phyloP scores from a whole-genome alignment of 169 alveolate species.

The Pseudocohnilembus persalinus region DNA sequence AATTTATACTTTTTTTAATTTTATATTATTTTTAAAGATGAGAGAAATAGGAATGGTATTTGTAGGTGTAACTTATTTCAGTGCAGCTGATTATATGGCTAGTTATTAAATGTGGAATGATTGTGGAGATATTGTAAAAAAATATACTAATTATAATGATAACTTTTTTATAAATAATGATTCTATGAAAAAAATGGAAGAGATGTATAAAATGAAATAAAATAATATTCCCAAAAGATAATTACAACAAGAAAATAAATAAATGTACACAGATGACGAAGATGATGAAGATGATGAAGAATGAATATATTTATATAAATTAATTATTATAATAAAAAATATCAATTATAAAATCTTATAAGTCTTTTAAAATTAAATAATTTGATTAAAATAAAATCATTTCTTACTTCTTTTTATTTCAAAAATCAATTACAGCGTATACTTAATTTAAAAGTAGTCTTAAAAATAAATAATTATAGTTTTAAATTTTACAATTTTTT shows the following conservation, averaged over 20 bases:
- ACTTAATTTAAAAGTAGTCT: not conserved
- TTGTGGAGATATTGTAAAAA: not conserved
- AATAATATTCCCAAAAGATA: not conserved
- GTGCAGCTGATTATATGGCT: not conserved
- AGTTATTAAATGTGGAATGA: not conserved
- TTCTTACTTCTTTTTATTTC: not conserved
- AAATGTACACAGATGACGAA: not conserved
- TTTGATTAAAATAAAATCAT: too few species aligned
- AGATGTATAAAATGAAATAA: not conserved
- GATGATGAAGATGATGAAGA: not conserved
- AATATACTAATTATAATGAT: not conserved
- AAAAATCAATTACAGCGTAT: not conserved
- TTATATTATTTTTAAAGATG: not conserved
- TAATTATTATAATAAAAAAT: too few species aligned
- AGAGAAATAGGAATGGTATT: not conserved
- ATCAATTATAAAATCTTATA: too few species aligned
- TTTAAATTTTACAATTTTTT: too few species aligned
- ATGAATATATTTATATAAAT: not conserved
- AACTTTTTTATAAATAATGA: not conserved
- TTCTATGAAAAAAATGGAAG: not conserved
- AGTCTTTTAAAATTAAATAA: not conserved
- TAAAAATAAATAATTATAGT: too few species aligned
- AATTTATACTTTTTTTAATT: too few species aligned
- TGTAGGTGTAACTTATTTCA: not conserved
- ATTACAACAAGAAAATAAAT: too few species aligned